Evolutionary conservation across 2,329 filamentous ascomycete species (phyloP).

Genomic region (Pestalotiopsis sp.): DNA sequence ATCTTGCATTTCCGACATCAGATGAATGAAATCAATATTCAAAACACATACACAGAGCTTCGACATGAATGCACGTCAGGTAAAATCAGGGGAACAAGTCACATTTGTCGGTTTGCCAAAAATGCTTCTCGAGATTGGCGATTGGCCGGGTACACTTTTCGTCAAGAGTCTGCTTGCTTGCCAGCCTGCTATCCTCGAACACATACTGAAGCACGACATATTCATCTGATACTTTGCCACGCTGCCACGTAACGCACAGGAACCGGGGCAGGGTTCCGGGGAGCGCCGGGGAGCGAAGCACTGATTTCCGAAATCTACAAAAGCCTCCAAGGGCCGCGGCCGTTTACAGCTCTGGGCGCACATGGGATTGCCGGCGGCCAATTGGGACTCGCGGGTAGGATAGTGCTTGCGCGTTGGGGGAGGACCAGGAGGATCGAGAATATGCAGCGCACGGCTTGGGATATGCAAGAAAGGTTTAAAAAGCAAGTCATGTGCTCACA

Average conservation of each 20-base stretch:
- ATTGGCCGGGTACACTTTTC: not conserved
- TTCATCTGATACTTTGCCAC: not conserved
- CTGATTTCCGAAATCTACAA: not conserved
- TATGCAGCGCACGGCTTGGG: constrained; percentile 3
- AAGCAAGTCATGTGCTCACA: not conserved
- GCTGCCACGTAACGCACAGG: not conserved
- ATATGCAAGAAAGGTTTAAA: not conserved
- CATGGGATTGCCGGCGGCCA: not conserved
- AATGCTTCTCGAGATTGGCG: not conserved
- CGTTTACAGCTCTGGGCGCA: not conserved
- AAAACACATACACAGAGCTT: not conserved
- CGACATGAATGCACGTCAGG: not conserved
- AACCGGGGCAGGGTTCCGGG: not conserved
- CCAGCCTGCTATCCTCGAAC: not conserved
- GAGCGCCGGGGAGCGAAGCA: not conserved
- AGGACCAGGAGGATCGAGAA: not conserved
- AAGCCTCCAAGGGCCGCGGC: not conserved
- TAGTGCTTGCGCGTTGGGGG: not conserved
- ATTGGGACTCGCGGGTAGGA: not conserved
- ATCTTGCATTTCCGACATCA: not conserved
- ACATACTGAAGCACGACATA: not conserved
- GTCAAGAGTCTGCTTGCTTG: not conserved
- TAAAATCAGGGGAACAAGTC: not conserved
- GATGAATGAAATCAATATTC: not conserved
- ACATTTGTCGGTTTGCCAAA: not conserved